phyloP scores from a whole-genome alignment of 495 filamentous ascomycete species.

The Penicillium tannophilum region DNA sequence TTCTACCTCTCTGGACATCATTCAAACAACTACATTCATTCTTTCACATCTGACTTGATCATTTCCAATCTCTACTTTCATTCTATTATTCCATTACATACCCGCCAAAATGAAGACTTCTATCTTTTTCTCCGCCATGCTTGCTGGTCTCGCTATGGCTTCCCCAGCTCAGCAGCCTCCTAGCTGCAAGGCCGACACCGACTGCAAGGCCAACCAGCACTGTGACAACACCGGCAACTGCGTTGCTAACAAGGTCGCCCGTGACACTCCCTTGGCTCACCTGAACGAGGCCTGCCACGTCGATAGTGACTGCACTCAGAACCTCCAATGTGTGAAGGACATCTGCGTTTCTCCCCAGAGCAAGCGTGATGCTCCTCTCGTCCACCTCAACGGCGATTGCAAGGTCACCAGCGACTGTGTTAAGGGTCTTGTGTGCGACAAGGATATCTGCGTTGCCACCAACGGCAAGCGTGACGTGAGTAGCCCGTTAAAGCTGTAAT shows the following conservation, averaged over 20 bases:
- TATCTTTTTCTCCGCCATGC: slow-evolving; percentile 12
- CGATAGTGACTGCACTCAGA: slow-evolving; percentile 5
- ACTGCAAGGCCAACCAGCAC: slow-evolving; percentile 13
- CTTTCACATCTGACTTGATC: not conserved
- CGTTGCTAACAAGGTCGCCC: slow-evolving; percentile 5
- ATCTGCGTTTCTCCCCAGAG: slow-evolving; percentile 5
- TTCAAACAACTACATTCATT: not conserved
- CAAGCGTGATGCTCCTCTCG: slow-evolving; percentile 8
- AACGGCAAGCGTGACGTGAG: slow-evolving; percentile 14
- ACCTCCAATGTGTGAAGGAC: slow-evolving; percentile 6
- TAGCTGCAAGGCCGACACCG: slow-evolving; percentile 1
- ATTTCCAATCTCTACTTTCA: slow-evolving; percentile 1
- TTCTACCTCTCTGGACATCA: not conserved
- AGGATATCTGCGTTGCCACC: slow-evolving; percentile 5
- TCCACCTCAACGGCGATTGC: slow-evolving; percentile 8
- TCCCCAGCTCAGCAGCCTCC: slow-evolving; percentile 7
- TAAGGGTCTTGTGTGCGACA: slow-evolving; percentile 10
- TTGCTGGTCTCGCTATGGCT: slow-evolving; percentile 12
- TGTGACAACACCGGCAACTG: slow-evolving; percentile 8
- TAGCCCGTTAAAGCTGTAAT: not conserved
- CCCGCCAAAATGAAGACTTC: slow-evolving; percentile 8
- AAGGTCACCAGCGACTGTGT: slow-evolving; percentile 8
- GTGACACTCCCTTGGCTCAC: slow-evolving; percentile 10
- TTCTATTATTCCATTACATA: not conserved
- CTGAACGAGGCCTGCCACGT: slow-evolving; percentile 6